A percentile compares a stretch with the other conserved stretches of the same genome.
These are phyloP conservation scores for Botryotinia calthae DNA, from an alignment of 2,329 filamentous ascomycete genomes.

Conservation along the genomic window DNA sequence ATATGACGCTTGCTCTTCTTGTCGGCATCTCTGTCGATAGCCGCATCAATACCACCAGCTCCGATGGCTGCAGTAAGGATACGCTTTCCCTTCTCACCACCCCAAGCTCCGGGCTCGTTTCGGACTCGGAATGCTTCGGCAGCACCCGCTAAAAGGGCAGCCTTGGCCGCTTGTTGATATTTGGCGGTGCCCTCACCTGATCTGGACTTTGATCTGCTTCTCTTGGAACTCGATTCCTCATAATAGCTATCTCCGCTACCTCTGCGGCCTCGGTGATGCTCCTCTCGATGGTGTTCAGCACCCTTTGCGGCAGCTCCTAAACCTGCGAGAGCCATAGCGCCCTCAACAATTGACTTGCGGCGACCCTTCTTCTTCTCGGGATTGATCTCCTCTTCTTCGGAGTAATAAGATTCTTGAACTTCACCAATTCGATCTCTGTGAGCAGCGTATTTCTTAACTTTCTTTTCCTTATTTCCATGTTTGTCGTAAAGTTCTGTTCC, in stretches of 20 bases:
- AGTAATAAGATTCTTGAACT: constrained; percentile 53
- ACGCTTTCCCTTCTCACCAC: constrained; percentile 86
- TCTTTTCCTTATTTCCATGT: constrained; percentile 41
- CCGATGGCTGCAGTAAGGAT: constrained; percentile 83
- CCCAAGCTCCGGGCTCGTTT: constrained; percentile 86
- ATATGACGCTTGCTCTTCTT: constrained; percentile 81
- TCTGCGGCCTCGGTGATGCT: constrained; percentile 39
- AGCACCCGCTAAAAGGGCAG: constrained; percentile 83
- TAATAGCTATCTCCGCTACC: constrained; percentile 43
- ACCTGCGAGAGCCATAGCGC: constrained; percentile 59
- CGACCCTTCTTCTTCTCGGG: constrained; percentile 51
- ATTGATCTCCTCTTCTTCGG: constrained; percentile 52
- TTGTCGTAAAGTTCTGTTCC: constrained; percentile 64
- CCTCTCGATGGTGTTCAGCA: constrained; percentile 29
- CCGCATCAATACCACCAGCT: constrained; percentile 81
- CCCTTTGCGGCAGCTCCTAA: constrained; percentile 56
- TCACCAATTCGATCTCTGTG: constrained; percentile 55
- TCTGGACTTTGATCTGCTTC: constrained; percentile 50
- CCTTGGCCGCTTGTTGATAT: constrained; percentile 84
- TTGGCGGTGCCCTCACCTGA: constrained; percentile 55
- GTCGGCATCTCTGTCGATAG: constrained; percentile 61
- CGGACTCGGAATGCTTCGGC: constrained; percentile 88
- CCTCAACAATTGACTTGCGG: constrained; percentile 63
- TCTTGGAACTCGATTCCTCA: constrained; percentile 52
- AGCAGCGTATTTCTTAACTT: constrained; percentile 52